Percentiles rank a stretch among this genome's conserved stretches.
phyloP scores from a whole-genome alignment of 1,284 basidiomycete species.

The Tylopilus orsonianus region DNA sequence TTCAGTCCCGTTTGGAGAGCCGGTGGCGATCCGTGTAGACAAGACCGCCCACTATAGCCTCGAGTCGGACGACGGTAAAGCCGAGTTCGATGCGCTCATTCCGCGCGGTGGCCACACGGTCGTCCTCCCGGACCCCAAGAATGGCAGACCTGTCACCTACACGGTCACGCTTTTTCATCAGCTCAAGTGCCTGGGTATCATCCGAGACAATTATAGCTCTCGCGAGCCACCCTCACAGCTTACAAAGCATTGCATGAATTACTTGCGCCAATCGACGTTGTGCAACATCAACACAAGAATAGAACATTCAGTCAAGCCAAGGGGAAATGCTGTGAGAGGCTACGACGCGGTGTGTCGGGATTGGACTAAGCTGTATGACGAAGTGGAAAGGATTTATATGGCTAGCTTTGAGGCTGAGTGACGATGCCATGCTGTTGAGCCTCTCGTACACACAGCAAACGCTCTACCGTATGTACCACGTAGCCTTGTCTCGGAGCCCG shows the following conservation, averaged over 20 bases:
- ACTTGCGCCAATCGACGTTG: constrained; percentile 16
- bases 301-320: constrained; percentile 14
- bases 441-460: neutral
- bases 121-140: constrained; percentile 13
- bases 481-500: too few relatives aligned
- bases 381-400: constrained; percentile 15
- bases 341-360: constrained; percentile 17
- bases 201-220: constrained; percentile 13
- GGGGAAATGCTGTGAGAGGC: constrained; percentile 12
- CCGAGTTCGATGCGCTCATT: constrained; percentile 18
- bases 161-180: constrained; percentile 19
- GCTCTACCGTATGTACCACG: neutral
- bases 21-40: constrained; percentile 17
- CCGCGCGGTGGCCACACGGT: constrained; percentile 14
- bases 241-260: constrained; percentile 18
- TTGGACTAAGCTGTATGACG: constrained; percentile 20
- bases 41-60: constrained; percentile 15
- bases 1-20: constrained; percentile 12
- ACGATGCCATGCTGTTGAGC: neutral
- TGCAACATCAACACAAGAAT: constrained; percentile 16
- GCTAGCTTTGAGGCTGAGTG: neutral
- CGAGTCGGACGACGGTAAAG: constrained; percentile 14
- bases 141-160: constrained; percentile 16
- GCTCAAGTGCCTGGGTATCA: constrained; percentile 16
- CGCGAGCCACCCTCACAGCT: constrained; percentile 8